Base-by-base conservation (phyloP, 805 yeast genomes). In the Kurtzmaniella cleridarum region DNA sequence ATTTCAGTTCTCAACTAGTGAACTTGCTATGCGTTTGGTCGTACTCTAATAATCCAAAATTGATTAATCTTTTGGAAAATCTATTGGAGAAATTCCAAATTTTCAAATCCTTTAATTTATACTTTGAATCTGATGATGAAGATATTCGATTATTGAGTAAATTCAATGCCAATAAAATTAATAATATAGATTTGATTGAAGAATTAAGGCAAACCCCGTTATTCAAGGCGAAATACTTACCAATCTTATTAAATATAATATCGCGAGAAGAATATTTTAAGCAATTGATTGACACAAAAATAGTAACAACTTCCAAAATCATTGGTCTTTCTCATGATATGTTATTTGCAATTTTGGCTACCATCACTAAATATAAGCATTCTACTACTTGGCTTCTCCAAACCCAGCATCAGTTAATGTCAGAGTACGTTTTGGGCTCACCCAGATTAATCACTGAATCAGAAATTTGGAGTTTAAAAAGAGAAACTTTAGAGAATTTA, bases 381-480 rank as follows among this genome's bases (percentile, higher is more conserved):
- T 49, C 53, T 8, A 47, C 47, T 10, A 29, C 36, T 16, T 56
- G 49, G 39, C 37, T 63, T 14, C 47, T 61, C 24, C 45, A 44
- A 24, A 38, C 50, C 13, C 37, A 59, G 13, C 67, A 66, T 2
- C 50, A 42, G 23, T 43, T 58, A 1, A 41, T 62, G 12, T 44
- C 48, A 20, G 48, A 51, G 12, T 49, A 48, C 35, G 37, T 63
- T 7, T 31, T 53, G n/a, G 44, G 47, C 10, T 37, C 46, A 2
- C 37, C 44, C 4, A 31, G 39, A 7, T 41, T 47, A 10, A 42
- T 57, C 11, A 34, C 34, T 12, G 54, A 53, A 38, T 38, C 41
- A 17, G 58, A 58, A 17, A 37, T 63, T 11, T 62, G 57, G 55
- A 43, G 44, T 15, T 42, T 51, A 32, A 60, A 58, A 40, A 30